Evolutionary conservation across 1,139 yeast species (phyloP).

Genomic region (Martiniozyma asiatica): DNA sequence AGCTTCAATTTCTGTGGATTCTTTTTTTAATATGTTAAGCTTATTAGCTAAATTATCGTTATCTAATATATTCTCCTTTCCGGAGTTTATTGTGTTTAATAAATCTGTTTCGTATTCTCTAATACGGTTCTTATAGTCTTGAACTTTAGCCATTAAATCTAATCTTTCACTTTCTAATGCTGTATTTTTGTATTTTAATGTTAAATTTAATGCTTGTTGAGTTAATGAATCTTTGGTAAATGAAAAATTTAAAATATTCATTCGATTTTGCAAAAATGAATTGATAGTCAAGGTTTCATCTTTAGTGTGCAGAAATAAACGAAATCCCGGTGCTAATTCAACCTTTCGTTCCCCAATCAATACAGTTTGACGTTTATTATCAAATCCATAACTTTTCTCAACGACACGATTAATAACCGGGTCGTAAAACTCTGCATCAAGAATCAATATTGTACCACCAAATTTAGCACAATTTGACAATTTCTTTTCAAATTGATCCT

Average conservation of each 20-base stretch:
- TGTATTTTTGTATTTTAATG: slow-evolving; percentile 48
- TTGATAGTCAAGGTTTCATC: slow-evolving; percentile 40
- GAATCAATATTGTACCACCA: slow-evolving; percentile 64
- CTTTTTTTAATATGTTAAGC: slow-evolving; percentile 53
- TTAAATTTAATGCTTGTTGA: slow-evolving; percentile 46
- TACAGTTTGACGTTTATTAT: slow-evolving; percentile 63
- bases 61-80: slow-evolving; percentile 57
- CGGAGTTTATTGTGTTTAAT: slow-evolving; percentile 42
- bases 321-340: slow-evolving; percentile 58
- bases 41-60: slow-evolving; percentile 48
- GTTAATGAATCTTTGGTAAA: slow-evolving; percentile 58
- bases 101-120: slow-evolving; percentile 50
- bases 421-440: slow-evolving; percentile 72
- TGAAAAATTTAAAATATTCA: slow-evolving; percentile 57
- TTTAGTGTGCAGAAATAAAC: slow-evolving; percentile 46
- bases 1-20: slow-evolving; percentile 40
- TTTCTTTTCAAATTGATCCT: slow-evolving; percentile 54
- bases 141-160: slow-evolving; percentile 39
- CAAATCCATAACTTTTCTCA: too few relatives aligned
- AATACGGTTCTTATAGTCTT: slow-evolving; percentile 47
- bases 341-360: slow-evolving; percentile 50
- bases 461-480: slow-evolving; percentile 74
- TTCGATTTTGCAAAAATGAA: slow-evolving; percentile 49
- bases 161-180: slow-evolving; percentile 51
- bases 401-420: slow-evolving; percentile 59